Base-by-base conservation (phyloP, 805 yeast species). In the Candida piceae region DNA sequence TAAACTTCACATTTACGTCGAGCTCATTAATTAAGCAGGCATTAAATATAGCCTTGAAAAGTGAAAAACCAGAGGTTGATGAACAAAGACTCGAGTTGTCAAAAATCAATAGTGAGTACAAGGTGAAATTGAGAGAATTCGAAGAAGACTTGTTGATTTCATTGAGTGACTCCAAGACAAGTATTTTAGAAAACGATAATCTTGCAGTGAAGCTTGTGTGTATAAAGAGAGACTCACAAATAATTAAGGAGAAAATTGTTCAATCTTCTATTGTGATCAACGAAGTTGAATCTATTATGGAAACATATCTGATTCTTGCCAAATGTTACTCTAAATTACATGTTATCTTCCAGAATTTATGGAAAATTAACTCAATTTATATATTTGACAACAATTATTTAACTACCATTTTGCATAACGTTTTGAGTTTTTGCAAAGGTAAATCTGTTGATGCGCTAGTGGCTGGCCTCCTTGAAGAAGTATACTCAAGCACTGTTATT, bases 1-100 rank as follows among this genome's bases (percentile, higher is more conserved):
- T 85, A 15, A 85, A 86, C 57, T 90, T 81, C 57, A 70, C 88
- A 0, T 63, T 84, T n/a, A 83, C 95, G 1, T 66, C 72, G 29
- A 73, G 78, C 31, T 78, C 80, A 31, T 60, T 89, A 34, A 80
- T 82, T 40, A 68, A 71, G 20, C 80, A 80, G 44, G 67, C 84
- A 0, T 59, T 85, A 39, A 76, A 81, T 42, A 57, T 70, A 35
- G 64, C 84, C 0, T 58, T 90, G 27, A 56, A 63, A 21, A 58
- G 63, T 9, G 74, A 75, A 41, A 65, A 70, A 19, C 95, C 96
- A 0, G 90, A 80, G 7, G 56, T 85, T 7, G 87, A 83, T 35
- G 45, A 49, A 4, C 70, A 78, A 49, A 66, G 89, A 39, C 45
- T 61, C 1, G 79, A 74, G 29, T 53, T 85, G 36, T 52, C 74